Evolutionary conservation across 169 alveolate species (phyloP).

Genomic region (Plasmodium coatneyi): DNA sequence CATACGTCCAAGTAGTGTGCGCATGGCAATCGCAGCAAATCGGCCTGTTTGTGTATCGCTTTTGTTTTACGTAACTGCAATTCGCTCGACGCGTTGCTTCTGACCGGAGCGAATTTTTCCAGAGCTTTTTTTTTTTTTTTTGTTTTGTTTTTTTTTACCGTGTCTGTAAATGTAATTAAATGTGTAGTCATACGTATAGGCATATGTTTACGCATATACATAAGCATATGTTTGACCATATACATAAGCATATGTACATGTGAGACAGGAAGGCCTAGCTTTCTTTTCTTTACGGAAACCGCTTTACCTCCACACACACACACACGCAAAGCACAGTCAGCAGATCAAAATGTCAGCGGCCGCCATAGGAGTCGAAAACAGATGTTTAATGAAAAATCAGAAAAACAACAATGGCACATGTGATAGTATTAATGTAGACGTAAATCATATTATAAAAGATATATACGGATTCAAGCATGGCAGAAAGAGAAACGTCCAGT

Average conservation of each 20-base stretch:
- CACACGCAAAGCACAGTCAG: background rate
- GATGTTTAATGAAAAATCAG: slow-evolving; percentile 41
- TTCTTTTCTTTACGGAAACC: background rate
- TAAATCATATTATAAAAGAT: slow-evolving; percentile 63
- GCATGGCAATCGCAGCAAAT: background rate
- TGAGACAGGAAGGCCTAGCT: background rate
- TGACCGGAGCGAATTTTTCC: background rate
- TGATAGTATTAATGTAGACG: slow-evolving; percentile 49
- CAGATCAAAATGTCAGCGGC: slow-evolving; percentile 39
- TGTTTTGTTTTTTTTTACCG: background rate
- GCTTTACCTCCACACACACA: background rate
- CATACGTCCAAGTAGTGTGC: background rate
- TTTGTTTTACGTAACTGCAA: background rate
- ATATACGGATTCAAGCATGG: slow-evolving; percentile 46
- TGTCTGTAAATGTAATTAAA: background rate
- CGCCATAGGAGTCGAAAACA: slow-evolving; percentile 58
- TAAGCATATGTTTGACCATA: background rate
- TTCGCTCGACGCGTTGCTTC: background rate
- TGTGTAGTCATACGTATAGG: background rate
- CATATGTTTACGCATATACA: background rate
- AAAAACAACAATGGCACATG: slow-evolving; percentile 15
- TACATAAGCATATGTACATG: background rate
- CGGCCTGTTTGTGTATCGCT: background rate
- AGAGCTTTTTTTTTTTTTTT: background rate
- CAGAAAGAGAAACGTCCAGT: slow-evolving; percentile 57